Evolutionary conservation across 2,329 filamentous ascomycete species (phyloP).

Genomic region (Grosmannia huntii): DNA sequence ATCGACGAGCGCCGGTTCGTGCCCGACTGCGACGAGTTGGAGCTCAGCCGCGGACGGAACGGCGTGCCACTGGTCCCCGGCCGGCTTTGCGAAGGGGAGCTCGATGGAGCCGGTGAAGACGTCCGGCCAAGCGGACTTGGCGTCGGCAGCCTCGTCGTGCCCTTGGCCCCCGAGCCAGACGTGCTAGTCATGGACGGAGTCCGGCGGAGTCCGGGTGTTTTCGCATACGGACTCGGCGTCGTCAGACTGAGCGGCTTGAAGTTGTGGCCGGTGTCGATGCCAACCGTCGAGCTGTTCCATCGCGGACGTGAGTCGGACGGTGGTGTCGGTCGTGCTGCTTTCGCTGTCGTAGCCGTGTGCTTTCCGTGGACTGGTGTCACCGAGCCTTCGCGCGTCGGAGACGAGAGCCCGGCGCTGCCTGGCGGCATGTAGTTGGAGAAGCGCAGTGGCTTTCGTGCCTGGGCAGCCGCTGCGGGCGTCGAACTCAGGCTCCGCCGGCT

Average conservation of each 20-base stretch:
- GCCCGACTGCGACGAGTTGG: constrained; percentile 30
- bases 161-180: constrained; percentile 12
- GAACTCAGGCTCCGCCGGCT: constrained; percentile 33
- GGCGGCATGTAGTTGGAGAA: constrained; percentile 6
- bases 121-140: constrained; percentile 35
- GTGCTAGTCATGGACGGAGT: constrained; percentile 30
- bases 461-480: constrained; percentile 24
- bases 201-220: constrained; percentile 26
- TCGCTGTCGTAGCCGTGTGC: neutral
- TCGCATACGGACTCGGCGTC: constrained; percentile 45
- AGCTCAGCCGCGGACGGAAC: constrained; percentile 29
- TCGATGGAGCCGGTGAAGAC: constrained; percentile 29
- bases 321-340: constrained; percentile 19
- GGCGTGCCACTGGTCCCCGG: constrained; percentile 38
- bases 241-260: constrained; percentile 51
- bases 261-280: constrained; percentile 54
- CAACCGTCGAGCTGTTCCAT: constrained; percentile 58
- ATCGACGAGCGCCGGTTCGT: constrained; percentile 38
- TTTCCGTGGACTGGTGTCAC: constrained; percentile 29
- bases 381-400: constrained; percentile 28
- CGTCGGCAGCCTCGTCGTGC: constrained; percentile 34
- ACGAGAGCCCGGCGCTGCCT: constrained; percentile 10
- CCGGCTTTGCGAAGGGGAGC: constrained; percentile 28
- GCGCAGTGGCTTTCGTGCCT: constrained; percentile 26
- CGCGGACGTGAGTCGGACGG: constrained; percentile 47